Conservation (phyloP, 164 flowering plant genomes). For the Echeveria elegans region DNA sequence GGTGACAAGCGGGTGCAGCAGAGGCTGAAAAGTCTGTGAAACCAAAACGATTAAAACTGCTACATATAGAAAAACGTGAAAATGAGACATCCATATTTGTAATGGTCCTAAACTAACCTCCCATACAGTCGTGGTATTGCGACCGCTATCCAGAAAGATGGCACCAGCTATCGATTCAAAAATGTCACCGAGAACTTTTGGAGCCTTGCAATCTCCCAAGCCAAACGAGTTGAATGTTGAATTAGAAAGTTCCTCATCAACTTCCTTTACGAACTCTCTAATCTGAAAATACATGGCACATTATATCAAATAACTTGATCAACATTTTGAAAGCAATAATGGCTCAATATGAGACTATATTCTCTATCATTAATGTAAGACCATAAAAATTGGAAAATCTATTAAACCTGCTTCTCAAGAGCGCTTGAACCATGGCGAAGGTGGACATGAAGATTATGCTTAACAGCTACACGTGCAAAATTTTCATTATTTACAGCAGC, state of each 20-base stretch:
- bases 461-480: slow-evolving; percentile 96
- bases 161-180: slow-evolving; percentile 98
- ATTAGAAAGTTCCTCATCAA: slow-evolving; percentile 52
- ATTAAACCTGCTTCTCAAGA: slow-evolving; percentile 82
- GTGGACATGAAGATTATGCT: slow-evolving; percentile 79
- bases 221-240: slow-evolving; percentile 98
- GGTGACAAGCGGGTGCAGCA: slow-evolving; percentile 93
- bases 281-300: slow-evolving; percentile 41
- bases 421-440: slow-evolving; percentile 99
- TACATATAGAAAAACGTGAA: neutral
- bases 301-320: neutral
- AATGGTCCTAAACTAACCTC: slow-evolving; percentile 35
- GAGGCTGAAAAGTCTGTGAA: slow-evolving; percentile 72
- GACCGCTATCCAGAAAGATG: slow-evolving; percentile 77
- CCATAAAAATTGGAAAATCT: neutral
- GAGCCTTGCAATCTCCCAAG: slow-evolving; percentile 97
- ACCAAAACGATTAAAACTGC: neutral
- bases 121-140: slow-evolving; percentile 78
- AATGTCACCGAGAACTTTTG: slow-evolving; percentile 98
- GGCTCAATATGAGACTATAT: neutral
- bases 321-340: neutral
- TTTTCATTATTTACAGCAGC: slow-evolving; percentile 99
- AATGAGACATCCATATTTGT: neutral
- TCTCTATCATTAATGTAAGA: no score
- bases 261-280: slow-evolving; percentile 88